phyloP scores from a whole-genome alignment of 352 stramenopile species.

The Phytophthora sojae region DNA sequence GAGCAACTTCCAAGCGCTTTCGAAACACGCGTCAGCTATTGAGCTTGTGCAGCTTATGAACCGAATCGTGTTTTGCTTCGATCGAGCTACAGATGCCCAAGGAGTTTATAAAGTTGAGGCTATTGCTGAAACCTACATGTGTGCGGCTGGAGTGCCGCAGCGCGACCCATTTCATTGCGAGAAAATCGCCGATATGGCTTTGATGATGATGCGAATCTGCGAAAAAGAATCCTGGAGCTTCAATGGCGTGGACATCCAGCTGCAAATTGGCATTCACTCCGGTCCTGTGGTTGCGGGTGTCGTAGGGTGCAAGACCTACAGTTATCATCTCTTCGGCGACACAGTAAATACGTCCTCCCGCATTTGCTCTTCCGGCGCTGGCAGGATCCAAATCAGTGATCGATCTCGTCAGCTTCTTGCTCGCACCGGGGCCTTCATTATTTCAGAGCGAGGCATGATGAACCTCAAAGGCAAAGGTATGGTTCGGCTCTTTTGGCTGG shows the following conservation, averaged over 20 bases:
- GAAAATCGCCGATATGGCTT: conserved; percentile 80
- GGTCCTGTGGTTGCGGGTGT: conserved; percentile 84
- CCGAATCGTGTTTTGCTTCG: conserved; percentile 88
- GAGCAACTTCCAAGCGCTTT: conserved; percentile 81
- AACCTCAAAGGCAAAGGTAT: conserved; percentile 81
- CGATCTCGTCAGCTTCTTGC: conserved; percentile 57
- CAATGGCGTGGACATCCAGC: conserved; percentile 75
- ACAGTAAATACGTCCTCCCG: conserved; percentile 86
- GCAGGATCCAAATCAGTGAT: conserved; percentile 77
- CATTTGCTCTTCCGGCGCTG: conserved; percentile 77
- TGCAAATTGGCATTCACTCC: conserved; percentile 88
- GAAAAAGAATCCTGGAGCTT: conserved; percentile 79
- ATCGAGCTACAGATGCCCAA: conserved; percentile 73
- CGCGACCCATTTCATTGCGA: conserved; percentile 76
- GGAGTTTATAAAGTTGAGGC: conserved; percentile 90
- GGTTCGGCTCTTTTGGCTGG: conserved; percentile 74
- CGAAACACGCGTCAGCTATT: conserved; percentile 68
- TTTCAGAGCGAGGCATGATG: conserved; percentile 69
- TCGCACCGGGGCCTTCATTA: conserved; percentile 56
- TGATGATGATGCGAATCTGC: conserved; percentile 76
- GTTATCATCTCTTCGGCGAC: conserved; percentile 89
- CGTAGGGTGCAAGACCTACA: conserved; percentile 81
- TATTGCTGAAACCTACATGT: conserved; percentile 90
- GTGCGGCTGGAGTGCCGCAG: conserved; percentile 61
- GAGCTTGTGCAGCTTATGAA: conserved; percentile 89